phyloP scores from a whole-genome alignment of 306 rosid species.

The Carpinus fangiana region DNA sequence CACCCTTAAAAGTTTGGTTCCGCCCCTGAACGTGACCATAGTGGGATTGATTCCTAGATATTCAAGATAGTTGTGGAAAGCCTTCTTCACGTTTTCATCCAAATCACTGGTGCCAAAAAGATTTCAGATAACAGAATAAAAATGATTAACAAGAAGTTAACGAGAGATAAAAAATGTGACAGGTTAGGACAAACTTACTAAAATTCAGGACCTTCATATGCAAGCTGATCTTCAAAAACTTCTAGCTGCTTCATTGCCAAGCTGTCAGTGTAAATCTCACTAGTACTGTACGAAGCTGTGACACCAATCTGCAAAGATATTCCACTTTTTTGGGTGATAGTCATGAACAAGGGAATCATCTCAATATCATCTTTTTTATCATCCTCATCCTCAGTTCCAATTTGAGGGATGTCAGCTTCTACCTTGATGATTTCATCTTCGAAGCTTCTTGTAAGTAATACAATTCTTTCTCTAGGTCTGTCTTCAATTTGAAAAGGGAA shows the following conservation, averaged over 20 bases:
- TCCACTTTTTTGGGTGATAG: constrained; percentile 55
- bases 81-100: constrained; percentile 86
- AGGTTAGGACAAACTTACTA: constrained; percentile 40
- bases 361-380: neutral
- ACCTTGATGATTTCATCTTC: constrained; percentile 66
- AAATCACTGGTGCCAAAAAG: constrained; percentile 56
- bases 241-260: constrained; percentile 59
- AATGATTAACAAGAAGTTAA: neutral
- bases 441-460: constrained; percentile 58
- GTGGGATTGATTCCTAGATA: constrained; percentile 61
- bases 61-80: constrained; percentile 76
- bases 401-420: constrained; percentile 67
- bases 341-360: constrained; percentile 77
- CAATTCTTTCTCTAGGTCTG: constrained; percentile 71
- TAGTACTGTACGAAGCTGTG: constrained; percentile 63
- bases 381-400: constrained; percentile 33
- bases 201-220: constrained; percentile 90
- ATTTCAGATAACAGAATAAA: neutral
- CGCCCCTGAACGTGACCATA: constrained; percentile 56
- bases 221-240: constrained; percentile 47
- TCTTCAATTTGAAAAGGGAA: constrained; percentile 83
- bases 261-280: constrained; percentile 73
- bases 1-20: too few species aligned
- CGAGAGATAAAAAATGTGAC: neutral
- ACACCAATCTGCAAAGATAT: constrained; percentile 68